Base-by-base conservation (phyloP, 768 basidiomycete species). In the Russula vinacea region DNA sequence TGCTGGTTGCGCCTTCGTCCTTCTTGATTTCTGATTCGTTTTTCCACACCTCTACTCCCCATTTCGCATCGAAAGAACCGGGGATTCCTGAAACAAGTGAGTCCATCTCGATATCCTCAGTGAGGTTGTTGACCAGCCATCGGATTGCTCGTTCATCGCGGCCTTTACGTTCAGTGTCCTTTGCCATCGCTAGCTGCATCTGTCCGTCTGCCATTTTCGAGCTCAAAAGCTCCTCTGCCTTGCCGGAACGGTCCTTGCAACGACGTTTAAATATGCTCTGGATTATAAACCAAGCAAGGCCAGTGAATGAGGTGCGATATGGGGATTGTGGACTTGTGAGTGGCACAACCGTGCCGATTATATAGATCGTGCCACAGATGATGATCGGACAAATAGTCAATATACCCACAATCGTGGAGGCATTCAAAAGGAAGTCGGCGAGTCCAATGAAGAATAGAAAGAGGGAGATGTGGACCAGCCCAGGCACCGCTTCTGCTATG, bases 361-460 rank as follows among this genome's bases (percentile, higher is more conserved):
- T 10, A 45, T 70, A 72, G 39, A 65, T 13, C 2, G 47, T 3
- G n/a, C 35, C 57, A 42, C 62, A 68, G 19, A 55, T 0, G 17
- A 33, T n/a, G 10, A 70, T 58, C 5, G 65, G 54, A 1, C 54
- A 24, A 2, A 61, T n/a, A 0, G 63, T 60, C 1, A 51, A 19
- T 5, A 32, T 32, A 5, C 66, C 69, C 29, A 69, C 58, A 19
- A 33, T 39, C 6, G 3, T 14, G 57, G 67, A 64, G 39, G 69
- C 68, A n/a, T 76, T 71, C 59, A 71, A 71, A 24, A 83, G 73
- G 68, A 83, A 80, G 24, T 76, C 75, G 47, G 80, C 71, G 29
- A 84, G 74, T 29, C 80, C 79, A 42, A 78, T 74, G 69, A 85
- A 77, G 71, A 83, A 83, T 2, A 83, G 73, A 24, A 81, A 74